Base-by-base conservation (phyloP, 2,329 filamentous ascomycete species). In the Stagonosporopsis vannaccii region DNA sequence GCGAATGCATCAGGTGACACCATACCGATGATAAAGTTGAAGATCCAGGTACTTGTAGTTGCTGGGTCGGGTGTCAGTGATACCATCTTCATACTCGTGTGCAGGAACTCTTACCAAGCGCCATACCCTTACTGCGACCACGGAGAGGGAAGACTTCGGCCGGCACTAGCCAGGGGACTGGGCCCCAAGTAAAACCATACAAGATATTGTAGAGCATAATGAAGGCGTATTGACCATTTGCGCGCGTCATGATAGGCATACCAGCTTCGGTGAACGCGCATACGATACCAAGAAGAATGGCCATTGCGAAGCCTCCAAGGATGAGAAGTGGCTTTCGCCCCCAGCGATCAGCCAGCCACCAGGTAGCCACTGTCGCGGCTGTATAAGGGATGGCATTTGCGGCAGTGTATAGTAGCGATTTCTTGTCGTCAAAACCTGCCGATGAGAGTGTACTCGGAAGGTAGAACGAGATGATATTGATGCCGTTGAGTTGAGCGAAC, bases 391-490 rank as follows among this genome's bases (percentile, higher is more conserved):
- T 42, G 0, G 77, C 70, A 45, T 78, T 79, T 1, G 75, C 77
- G 13, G 72, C 77, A 1, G 77, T 78, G 61, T 72, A 78, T 17
- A 79, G 68, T 1, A 78, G 69, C 0, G 77, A 78, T 49, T 75
- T 74, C 23, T 68, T 58, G 12, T 77, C 62, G 60, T 73, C 69
- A 51, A 76, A 76, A 0, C 75, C 75, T n/a, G 76, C 74, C 7
- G 67, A 52, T 11, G 74, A 57, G 2, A 78, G 68, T 0, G 75
- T 73, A 19, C 67, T 74, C 1, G 76, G 76, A 13, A 78, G 73
- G 46, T 79, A 79, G 59, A 78, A 78, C 4, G 76, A 78, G 54
- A 78, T 77, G 61, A 78, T 73, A 61, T 78, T 78, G 63, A 78
- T 78, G 22, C 76, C 76, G 60, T 77, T 77, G 30, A 78, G 67